Evolutionary conservation across 192 early-diverging fungal species (phyloP), one percentile per base, ranked within the genome.

Genomic region (Funneliformis mosseae): DNA sequence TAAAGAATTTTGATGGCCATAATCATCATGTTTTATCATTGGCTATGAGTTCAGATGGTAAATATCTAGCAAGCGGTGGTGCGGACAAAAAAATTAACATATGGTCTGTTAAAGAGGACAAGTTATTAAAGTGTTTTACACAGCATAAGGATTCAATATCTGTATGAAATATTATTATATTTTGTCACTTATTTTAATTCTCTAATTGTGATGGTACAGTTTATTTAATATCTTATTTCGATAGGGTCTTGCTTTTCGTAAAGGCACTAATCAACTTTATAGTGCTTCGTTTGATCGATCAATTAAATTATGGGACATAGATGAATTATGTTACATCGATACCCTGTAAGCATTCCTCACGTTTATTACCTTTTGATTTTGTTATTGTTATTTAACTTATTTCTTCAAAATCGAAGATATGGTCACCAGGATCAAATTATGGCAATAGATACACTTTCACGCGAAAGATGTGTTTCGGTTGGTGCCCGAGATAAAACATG

Each of bases 251-350:
- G 90, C 88, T 16, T 99, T 99, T 87, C 92, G 96, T 60, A 91
- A 89, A 80, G 92, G 93, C 28, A 78, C 84, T 73, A 88, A 92
- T 83, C 92, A 96, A 74, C 89, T 99, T 45, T 99, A 99, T 83
- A 94, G 95, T 71, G 92, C 91, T 76, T 95, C 95, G 8, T 85
- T 87, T 27, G 98, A 99, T 81, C 94, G 98, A 69, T 95, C 96
- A 59, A 91, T 99, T 83, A 99, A 99, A 83, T 71, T 99, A 43
- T 99, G 97, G 97, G 97, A 99, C 83, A 89, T 96, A 18, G 95
- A 95, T 81, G 95, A 96, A 80, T 81, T 93, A 77, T 84, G 90
- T 16, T 99, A 99, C 85, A 91, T 99, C 80, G 97, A 99, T 80
- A 99, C 97, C 41, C 81, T 99, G 78, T 79, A 55, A 41, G 46